Evolutionary conservation across 2,329 filamentous ascomycete species (phyloP).

Genomic region (Coleophoma cylindrospora): DNA sequence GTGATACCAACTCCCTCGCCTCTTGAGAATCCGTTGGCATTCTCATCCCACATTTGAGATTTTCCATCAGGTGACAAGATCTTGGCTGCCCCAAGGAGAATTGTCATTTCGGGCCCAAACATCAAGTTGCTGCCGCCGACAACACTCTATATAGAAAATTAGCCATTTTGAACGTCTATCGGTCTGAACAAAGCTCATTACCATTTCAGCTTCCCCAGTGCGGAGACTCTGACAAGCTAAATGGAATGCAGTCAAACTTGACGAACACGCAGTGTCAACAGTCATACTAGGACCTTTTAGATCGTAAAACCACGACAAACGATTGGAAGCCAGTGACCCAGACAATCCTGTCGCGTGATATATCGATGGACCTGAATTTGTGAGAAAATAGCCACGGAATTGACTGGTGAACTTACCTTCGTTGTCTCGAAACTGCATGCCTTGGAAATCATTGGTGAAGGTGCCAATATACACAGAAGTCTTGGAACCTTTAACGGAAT

Average conservation of each 20-base stretch:
- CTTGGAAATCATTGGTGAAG: slow-evolving; percentile 19
- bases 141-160: neutral
- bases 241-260: slow-evolving; percentile 48
- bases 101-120: neutral
- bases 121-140: slow-evolving; percentile 3
- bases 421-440: neutral
- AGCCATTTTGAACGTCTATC: neutral
- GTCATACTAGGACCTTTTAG: slow-evolving; percentile 32
- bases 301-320: neutral
- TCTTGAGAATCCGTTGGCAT: slow-evolving; percentile 48
- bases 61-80: neutral
- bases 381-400: neutral
- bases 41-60: neutral
- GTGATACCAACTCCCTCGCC: slow-evolving; percentile 59
- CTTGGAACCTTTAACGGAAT: slow-evolving; percentile 2
- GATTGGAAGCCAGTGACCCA: slow-evolving; percentile 34
- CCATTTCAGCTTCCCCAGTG: slow-evolving; percentile 25
- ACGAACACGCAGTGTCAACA: slow-evolving; percentile 52
- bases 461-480: slow-evolving; percentile 24
- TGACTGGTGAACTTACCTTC: neutral
- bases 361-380: neutral
- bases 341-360: slow-evolving; percentile 21
- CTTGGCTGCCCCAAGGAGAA: neutral
- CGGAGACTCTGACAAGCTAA: slow-evolving; percentile 41
- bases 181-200: slow-evolving; percentile 5